These are phyloP conservation scores for Quercus bicolor DNA, from an alignment of 306 rosid species.

Conservation along the genomic window DNA sequence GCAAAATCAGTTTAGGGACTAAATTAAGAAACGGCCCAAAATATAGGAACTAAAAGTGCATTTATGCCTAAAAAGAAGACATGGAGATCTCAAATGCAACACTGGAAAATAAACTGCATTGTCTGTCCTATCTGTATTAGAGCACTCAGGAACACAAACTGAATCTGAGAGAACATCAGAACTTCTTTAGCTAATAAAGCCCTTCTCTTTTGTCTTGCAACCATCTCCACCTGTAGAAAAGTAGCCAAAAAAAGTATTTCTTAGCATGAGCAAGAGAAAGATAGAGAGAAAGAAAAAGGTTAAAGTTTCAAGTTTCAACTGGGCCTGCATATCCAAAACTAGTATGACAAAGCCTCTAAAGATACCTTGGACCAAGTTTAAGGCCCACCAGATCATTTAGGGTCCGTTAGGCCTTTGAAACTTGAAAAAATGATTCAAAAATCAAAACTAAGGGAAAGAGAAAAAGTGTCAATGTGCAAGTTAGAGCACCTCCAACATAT, in stretches of 20 bases:
- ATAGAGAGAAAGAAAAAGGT: background rate
- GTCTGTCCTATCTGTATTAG: conserved; percentile 17
- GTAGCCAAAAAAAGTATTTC: background rate
- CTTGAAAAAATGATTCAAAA: background rate
- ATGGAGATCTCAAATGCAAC: conserved; percentile 17
- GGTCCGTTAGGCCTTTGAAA: background rate
- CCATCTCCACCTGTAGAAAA: conserved; percentile 86
- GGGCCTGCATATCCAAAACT: background rate
- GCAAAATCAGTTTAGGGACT: too few relatives aligned
- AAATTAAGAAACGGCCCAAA: too few relatives aligned
- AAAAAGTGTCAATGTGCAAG: background rate
- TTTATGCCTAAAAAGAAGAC: background rate
- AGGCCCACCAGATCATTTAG: background rate
- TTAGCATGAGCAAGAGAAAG: too few relatives aligned
- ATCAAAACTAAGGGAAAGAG: background rate
- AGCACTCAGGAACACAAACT: conserved; percentile 21
- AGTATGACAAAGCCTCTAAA: background rate
- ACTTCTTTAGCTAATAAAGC: conserved; percentile 56
- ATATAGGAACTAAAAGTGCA: too few relatives aligned
- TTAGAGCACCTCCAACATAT: too few relatives aligned
- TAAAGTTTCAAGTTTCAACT: background rate
- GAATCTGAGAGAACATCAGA: conserved; percentile 5
- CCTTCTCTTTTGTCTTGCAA: conserved; percentile 70
- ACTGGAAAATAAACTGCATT: conserved; percentile 18
- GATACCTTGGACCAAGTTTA: background rate